Evolutionary conservation across 495 filamentous ascomycete genomes (phyloP), one percentile per base, ranked within the genome.

Genomic region (Hypoxylon fragiforme): DNA sequence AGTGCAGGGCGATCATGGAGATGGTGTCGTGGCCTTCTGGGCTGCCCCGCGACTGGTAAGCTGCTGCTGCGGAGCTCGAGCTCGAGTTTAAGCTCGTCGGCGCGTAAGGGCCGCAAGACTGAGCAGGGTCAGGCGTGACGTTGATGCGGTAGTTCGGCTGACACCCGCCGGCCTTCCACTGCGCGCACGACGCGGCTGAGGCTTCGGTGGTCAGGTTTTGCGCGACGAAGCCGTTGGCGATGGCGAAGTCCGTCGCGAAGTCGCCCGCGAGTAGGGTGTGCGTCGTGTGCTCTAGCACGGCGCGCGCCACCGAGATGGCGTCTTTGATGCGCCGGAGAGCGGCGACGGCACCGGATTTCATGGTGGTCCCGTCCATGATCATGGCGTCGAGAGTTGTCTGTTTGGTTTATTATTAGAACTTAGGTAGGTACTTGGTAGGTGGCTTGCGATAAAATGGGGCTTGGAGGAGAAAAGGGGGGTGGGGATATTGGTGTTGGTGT

Each of bases 211-310:
- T 62, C 21, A 77, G 47, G 26, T 74, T 66, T 60, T 74, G 67
- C 24, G 69, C 69, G 0, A 24, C 35, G 37, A 77, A 77, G 3
- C 76, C 76, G 42, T 72, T 77, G 45, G 71, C 54, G 2, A 72
- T 46, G 22, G 76, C 76, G 49, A 78, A 78, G 34, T 57, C 60
- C 24, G 76, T 76, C 19, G 75, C 76, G 14, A 70, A 65, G 28
- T 79, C 74, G 0, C 75, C 76, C 2, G 72, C 70, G 4, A 79
- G 62, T 55, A 79, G 48, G 16, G 73, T 75, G 47, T 79, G 76
- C 22, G 61, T 56, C 4, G 76, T 79, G 40, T 74, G 63, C 35
- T 73, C 64, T 5, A 79, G 57, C 44, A 79, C 76, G 7, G 65
- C 69, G 1, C 75, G 68, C 37, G 76, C 76, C 0, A 77, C 76